Base-by-base conservation (phyloP, 495 filamentous ascomycete species). In the Mytilinidion resinicola region DNA sequence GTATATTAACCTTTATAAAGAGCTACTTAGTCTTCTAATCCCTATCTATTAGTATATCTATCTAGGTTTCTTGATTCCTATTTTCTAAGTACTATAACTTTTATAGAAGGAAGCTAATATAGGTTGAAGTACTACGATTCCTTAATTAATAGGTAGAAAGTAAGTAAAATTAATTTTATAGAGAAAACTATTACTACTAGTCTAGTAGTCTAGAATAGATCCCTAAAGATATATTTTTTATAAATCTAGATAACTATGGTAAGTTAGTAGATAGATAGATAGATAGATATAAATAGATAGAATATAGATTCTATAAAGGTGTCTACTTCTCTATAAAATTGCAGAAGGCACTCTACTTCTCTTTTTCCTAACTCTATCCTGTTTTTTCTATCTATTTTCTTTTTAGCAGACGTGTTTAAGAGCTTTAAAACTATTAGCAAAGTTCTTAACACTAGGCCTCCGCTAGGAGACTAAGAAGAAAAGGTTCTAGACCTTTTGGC, bases 371-470 rank as follows among this genome's bases (percentile, higher is more conserved):
- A 60, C 33, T 15, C 15, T 15, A 4, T 60, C 38, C 49, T 57
- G 38, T 60, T 60, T 56, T 21, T 60, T 39, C 51, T 56, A 4
- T 53, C 51, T 56, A 60, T 60, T n/a, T 37, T 60, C 49, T 30
- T 60, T 15, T 55, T 39, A 9, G 57, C 57, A 4, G 37, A 37
- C 51, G 51, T 37, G 39, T 56, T 60, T n/a, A 55, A 33, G 39
- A 33, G 56, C 25, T 60, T 34, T 21, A 35, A 38, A 9, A 60
- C 39, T 48, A 56, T 60, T 41, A n/a, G 47, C 8, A 30, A 60
- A 21, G 52, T 60, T 15, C 38, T 61, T 25, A 39, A 20, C 34
- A 36, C 36, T 17, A 56, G 53, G 51, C 53, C 42, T 19, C 21
- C 43, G 43, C 52, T 34, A 34, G 35, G 47, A 14, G 42, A 61